phyloP scores from a whole-genome alignment of 768 basidiomycete species.

The Rhizopogon salebrosus region DNA sequence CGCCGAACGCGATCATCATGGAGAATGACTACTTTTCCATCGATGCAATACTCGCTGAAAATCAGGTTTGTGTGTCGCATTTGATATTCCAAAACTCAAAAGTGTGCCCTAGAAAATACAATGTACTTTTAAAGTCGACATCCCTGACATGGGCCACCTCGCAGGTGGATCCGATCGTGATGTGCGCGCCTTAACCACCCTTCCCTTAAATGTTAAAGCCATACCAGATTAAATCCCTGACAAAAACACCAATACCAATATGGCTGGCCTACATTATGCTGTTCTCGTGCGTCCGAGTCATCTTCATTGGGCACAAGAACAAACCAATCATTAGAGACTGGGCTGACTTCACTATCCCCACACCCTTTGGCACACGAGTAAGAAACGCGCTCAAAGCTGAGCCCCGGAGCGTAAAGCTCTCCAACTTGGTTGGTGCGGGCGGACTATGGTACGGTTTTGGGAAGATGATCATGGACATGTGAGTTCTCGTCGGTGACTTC shows the following conservation, averaged over 20 bases:
- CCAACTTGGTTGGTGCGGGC: slow-evolving; percentile 79
- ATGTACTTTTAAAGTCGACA: slow-evolving; percentile 85
- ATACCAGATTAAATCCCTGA: slow-evolving; percentile 64
- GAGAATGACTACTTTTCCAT: slow-evolving; percentile 91
- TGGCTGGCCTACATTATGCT: slow-evolving; percentile 90
- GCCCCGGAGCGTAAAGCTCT: slow-evolving; percentile 76
- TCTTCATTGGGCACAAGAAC: background rate
- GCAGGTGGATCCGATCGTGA: slow-evolving; percentile 83
- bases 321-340: slow-evolving; percentile 54
- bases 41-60: slow-evolving; percentile 87
- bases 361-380: slow-evolving; percentile 71
- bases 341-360: slow-evolving; percentile 83
- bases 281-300: slow-evolving; percentile 50
- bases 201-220: slow-evolving; percentile 7
- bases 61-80: slow-evolving; percentile 52
- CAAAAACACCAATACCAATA: slow-evolving; percentile 80
- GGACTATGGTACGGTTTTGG: slow-evolving; percentile 94
- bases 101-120: slow-evolving; percentile 67
- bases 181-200: slow-evolving; percentile 38
- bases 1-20: slow-evolving; percentile 38
- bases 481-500: slow-evolving; percentile 16
- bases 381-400: slow-evolving; percentile 87
- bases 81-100: background rate
- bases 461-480: slow-evolving; percentile 82
- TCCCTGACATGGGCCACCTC: slow-evolving; percentile 84